Evolutionary conservation across 768 basidiomycete species (phyloP).

Genomic region (Phylloporus arenicola): DNA sequence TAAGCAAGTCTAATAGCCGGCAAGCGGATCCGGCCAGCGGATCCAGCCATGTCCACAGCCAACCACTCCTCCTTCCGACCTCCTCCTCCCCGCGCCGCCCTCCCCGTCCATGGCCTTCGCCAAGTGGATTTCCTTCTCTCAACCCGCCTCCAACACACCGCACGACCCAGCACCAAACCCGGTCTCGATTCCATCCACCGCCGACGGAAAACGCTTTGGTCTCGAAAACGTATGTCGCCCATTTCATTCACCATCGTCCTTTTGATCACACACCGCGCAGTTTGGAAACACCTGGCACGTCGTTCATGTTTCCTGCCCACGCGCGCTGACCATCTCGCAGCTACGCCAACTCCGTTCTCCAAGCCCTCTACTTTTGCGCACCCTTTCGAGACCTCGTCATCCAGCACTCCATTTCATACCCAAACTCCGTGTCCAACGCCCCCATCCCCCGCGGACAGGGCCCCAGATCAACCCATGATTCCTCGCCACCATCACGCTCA

Average conservation of each 20-base stretch:
- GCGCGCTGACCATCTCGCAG: slow-evolving; percentile 37
- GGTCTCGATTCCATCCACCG: slow-evolving; percentile 39
- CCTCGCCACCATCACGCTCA: slow-evolving; percentile 33
- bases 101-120: slow-evolving; percentile 32
- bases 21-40: slow-evolving; percentile 14
- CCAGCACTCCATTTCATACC: slow-evolving; percentile 55
- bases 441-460: slow-evolving; percentile 52
- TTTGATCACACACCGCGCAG: slow-evolving; percentile 35
- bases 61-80: slow-evolving; percentile 2
- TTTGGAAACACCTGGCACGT: slow-evolving; percentile 94
- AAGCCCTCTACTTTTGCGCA: slow-evolving; percentile 91
- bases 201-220: slow-evolving; percentile 89
- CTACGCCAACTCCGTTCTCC: slow-evolving; percentile 98
- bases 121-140: slow-evolving; percentile 36
- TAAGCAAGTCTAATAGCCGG: neutral
- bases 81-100: slow-evolving; percentile 9
- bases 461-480: slow-evolving; percentile 42
- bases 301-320: neutral
- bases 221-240: slow-evolving; percentile 80
- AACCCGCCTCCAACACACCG: slow-evolving; percentile 14
- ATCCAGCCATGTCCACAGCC: slow-evolving; percentile 14
- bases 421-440: slow-evolving; percentile 24
- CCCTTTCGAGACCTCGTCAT: slow-evolving; percentile 89
- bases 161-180: slow-evolving; percentile 28
- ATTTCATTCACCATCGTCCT: slow-evolving; percentile 1